Conservation (phyloP, 306 rosid genomes). For the Rosa persica region DNA sequence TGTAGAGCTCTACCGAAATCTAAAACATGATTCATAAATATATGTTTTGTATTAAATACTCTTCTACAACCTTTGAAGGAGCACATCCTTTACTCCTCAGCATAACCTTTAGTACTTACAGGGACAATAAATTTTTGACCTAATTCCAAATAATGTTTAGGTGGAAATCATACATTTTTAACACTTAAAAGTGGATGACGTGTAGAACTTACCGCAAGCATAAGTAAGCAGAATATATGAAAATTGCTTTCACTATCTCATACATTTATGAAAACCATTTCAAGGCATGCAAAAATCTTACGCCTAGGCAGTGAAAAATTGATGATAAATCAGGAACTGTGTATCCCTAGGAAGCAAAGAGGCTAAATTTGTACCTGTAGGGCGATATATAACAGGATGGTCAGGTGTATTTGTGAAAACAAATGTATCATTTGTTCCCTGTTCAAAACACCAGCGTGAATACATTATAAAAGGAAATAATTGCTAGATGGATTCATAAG, state of each 20-base stretch:
- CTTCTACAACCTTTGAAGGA: background rate
- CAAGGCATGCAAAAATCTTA: background rate
- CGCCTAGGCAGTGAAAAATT: background rate
- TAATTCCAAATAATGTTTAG: background rate
- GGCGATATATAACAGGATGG: constrained; percentile 67
- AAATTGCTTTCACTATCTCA: background rate
- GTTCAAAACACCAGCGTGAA: constrained; percentile 39
- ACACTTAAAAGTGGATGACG: background rate
- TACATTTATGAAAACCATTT: background rate
- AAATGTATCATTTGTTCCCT: constrained; percentile 83
- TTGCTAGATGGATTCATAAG: constrained; percentile 24
- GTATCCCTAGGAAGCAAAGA: background rate
- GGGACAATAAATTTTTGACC: background rate
- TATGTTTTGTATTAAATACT: background rate
- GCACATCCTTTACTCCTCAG: background rate
- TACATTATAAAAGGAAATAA: constrained; percentile 17
- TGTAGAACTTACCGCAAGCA: background rate
- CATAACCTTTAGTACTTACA: background rate
- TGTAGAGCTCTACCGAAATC: background rate
- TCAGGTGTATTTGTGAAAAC: constrained; percentile 76
- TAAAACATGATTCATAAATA: background rate
- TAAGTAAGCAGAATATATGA: background rate
- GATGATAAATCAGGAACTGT: background rate
- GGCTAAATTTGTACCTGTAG: constrained; percentile 64
- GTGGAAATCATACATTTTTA: background rate